Evolutionary conservation across 371 early-diverging fungal genomes (phyloP), one percentile per base, ranked within the genome.

Genomic region (Parasitella parasitica): DNA sequence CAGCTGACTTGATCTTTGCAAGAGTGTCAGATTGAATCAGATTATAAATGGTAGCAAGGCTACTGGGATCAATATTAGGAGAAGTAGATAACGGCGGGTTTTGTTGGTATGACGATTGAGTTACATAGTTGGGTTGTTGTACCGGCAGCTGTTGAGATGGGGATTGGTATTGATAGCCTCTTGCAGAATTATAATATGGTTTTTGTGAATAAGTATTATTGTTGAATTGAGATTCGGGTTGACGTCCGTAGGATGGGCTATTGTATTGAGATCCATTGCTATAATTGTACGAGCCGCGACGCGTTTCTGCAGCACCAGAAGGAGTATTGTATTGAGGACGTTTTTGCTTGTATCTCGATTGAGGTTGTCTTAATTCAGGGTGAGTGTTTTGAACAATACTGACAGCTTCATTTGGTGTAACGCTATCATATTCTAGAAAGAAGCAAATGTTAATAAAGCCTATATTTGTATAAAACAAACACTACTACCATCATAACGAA

Each of bases 401-500:
- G 8, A 66, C 60, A n/a, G 70, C 70, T 55, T 70, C 66, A 13
- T 55, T 52, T n/a, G 62, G 55, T 5, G 66, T 59, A 3, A 71
- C 63, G 51, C 67, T 60, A 43, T 66, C 71, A 32, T 71, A 71
- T 57, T 71, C 71, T 71, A 61, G 13, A 39, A 15, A 32, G 35
- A 13, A 26, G 8, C 24, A 39, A 28, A 22, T 9, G 55, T 16
- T 24, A 16, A 9, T 27, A 30, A n/a, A n/a, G n/a, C n/a, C n/a
- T n/a, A n/a, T n/a, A n/a, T n/a, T n/a, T n/a, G 35, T 32, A 39
- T 9, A 27, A 54, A 26, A 28, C 27, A 56, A 13, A 35, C 18
- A 60, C 3, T 34, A 22, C 49, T 71, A 71, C 71, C 71, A 59
- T 71, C 71, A 57, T 57, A 71, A 39, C 64, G 35, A 39, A 66